phyloP scores from a whole-genome alignment of 139 green algal species.

The Desmodesmus armatus region DNA sequence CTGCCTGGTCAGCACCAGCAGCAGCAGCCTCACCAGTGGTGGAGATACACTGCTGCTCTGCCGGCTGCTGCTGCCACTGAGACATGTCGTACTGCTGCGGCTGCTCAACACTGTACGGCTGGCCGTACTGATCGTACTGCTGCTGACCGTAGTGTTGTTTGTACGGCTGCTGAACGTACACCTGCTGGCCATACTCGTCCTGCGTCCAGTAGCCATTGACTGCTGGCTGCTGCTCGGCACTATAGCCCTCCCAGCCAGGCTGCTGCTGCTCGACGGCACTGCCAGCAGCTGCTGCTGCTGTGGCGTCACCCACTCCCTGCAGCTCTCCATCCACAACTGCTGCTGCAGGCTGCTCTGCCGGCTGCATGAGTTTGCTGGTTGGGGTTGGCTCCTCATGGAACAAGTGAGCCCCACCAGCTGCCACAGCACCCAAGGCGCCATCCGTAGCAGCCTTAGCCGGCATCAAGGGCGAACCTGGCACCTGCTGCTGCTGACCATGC shows the following conservation, averaged over 20 bases:
- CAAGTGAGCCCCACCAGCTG: neutral
- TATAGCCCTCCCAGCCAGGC: neutral
- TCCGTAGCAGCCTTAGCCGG: neutral
- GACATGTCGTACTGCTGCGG: neutral
- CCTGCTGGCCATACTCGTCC: neutral
- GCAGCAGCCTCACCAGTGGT: no score
- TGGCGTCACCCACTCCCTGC: no score
- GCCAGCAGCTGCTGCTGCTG: neutral
- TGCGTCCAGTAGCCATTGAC: neutral
- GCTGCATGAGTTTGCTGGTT: conserved; percentile 19
- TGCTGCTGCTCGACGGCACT: neutral
- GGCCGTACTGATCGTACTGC: neutral
- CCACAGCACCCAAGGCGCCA: neutral
- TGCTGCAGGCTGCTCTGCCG: neutral
- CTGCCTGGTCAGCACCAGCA: neutral
- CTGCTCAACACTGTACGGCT: neutral
- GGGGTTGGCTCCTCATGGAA: conserved; percentile 7
- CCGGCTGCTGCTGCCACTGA: neutral
- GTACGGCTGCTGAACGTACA: neutral
- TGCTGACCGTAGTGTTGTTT: neutral
- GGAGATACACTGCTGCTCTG: conserved; percentile 28
- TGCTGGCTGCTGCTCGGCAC: neutral
- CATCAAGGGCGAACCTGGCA: neutral
- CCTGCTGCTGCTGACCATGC: neutral
- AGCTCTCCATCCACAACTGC: neutral